Base-by-base conservation (phyloP, 2,329 filamentous ascomycete species). In the Calonectria naviculata region DNA sequence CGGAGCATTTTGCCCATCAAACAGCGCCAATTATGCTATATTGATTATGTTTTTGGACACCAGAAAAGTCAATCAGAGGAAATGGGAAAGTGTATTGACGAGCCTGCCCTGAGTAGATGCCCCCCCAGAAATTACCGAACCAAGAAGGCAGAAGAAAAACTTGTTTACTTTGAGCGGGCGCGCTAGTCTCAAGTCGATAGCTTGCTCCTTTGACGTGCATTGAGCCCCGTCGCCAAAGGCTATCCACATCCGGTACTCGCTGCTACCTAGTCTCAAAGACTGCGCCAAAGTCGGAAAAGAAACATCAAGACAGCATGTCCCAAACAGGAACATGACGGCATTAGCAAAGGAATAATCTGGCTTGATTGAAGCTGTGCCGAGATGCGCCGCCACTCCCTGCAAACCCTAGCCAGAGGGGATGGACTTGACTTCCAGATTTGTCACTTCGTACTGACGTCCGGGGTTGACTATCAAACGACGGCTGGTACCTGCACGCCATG, bases 401-500 rank as follows among this genome's bases (percentile, higher is more conserved):
- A 38, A 58, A 58, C 52, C 52, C 52, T 58, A 58, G 31, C 52
- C 42, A 15, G 41, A 64, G 67, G 34, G 64, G 41, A 38, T 56
- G 63, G 38, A 26, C 15, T 26, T 61, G 60, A 56, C 29, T 42
- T 29, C 61, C 42, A 64, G 26, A 36, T 49, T 47, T 34, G 56
- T 42, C 38, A 42, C 34, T n/a, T 28, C 38, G 49, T 64, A 31
- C 34, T 49, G n/a, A 54, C 5, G 41, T 58, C 38, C 56, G 34
- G 31, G 61, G 54, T 66, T 61, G 54, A 61, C 41, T 52, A 58
- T 58, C 52, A 58, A 58, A 58, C 54, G 38, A 41, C 46, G 21
- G 38, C 24, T 10, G 68, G 62, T 70, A 70, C 68, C 63, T 70
- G 56, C 46, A 38, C 47, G 36, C 24, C 29, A 63, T 56, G 68